Percentiles rank a stretch among this genome's conserved stretches.
These are phyloP conservation scores for Jatropha curcas DNA, from an alignment of 345 rosid species.

Conservation along the genomic window DNA sequence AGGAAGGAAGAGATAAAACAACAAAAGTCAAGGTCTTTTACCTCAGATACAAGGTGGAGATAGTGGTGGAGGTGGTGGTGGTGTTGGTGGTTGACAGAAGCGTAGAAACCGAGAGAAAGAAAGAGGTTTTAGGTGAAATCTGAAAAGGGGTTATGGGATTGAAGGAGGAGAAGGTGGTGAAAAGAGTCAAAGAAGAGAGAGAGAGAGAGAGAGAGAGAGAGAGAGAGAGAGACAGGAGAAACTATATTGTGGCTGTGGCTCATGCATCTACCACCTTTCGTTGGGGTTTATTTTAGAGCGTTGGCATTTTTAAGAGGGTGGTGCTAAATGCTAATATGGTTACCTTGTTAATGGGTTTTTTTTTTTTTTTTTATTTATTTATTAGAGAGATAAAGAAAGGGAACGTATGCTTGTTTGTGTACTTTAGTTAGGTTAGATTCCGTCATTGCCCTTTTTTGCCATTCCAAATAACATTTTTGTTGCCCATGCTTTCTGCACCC, in stretches of 20 bases:
- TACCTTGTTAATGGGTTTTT: background rate
- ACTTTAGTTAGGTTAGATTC: slow-evolving; percentile 20
- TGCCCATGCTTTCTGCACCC: background rate
- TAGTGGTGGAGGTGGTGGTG: background rate
- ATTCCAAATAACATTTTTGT: background rate
- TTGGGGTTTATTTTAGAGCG: slow-evolving; percentile 18
- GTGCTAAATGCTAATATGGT: slow-evolving; percentile 12
- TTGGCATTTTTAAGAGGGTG: slow-evolving; percentile 12
- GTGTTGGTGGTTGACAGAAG: slow-evolving; percentile 35
- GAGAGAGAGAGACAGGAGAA: background rate
- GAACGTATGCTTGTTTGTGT: slow-evolving; percentile 25
- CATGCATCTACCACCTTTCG: slow-evolving; percentile 89
- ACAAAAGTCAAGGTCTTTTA: slow-evolving; percentile 19
- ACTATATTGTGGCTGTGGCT: slow-evolving; percentile 39
- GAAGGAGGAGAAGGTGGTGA: slow-evolving; percentile 35
- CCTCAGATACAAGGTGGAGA: slow-evolving; percentile 24
- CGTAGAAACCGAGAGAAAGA: slow-evolving; percentile 31
- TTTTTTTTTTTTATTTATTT: no score
- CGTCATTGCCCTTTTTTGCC: slow-evolving; percentile 34
- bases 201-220: background rate
- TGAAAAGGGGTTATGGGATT: slow-evolving; percentile 13
- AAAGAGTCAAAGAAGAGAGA: background rate
- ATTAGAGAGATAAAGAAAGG: slow-evolving; percentile 6
- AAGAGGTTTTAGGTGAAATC: slow-evolving; percentile 19
- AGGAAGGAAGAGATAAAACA: background rate